Base-by-base conservation (phyloP, 495 filamentous ascomycete genomes). In the Xylona heveae region DNA sequence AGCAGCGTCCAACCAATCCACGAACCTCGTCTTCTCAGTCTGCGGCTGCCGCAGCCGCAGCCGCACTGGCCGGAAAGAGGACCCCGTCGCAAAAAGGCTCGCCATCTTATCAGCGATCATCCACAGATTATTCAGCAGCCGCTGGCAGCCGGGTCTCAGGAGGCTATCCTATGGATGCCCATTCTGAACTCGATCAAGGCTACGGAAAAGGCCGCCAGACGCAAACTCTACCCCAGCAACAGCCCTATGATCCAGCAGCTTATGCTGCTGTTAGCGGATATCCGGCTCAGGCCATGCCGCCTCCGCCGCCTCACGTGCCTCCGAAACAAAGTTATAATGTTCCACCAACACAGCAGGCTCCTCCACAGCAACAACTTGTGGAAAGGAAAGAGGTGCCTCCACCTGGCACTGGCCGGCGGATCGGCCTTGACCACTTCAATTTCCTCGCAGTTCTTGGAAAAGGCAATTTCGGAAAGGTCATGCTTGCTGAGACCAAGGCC, bases 391-490 rank as follows among this genome's bases (percentile, higher is more conserved):
- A 71, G 33, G 62, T 62, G 12, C 64, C 64, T 12, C 63, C 61
- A n/a, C 66, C 66, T 31, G 74, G 75, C 21, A 68, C 66, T 10
- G 78, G 77, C 28, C 54, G 68, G 38, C 61, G 88, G 34, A 94
- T 99, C 45, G 88, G 88, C 19, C 61, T 99, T 28, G 88, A 95
- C 50, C 83, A 95, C 50, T 99, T 99, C 62, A 99, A 99, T 48
- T 99, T 99, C 67, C 66, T 99, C 39, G 88, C 88, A 36, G 88
- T 99, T 41, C 73, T 99, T 41, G 88, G 88, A 40, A 99, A 99
- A 52, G 88, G 88, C 56, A 99, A 99, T 51, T 99, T 99, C 47
- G 88, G 88, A 52, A 99, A 99, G 59, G 88, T 99, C 57, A 99
- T 99, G 88, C 56, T 99, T 43, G 88, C 88, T 5, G 88, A 99